These are phyloP conservation scores for Nicotiana sylvestris DNA, from an alignment of 257 asterid species.

Conservation along the genomic window DNA sequence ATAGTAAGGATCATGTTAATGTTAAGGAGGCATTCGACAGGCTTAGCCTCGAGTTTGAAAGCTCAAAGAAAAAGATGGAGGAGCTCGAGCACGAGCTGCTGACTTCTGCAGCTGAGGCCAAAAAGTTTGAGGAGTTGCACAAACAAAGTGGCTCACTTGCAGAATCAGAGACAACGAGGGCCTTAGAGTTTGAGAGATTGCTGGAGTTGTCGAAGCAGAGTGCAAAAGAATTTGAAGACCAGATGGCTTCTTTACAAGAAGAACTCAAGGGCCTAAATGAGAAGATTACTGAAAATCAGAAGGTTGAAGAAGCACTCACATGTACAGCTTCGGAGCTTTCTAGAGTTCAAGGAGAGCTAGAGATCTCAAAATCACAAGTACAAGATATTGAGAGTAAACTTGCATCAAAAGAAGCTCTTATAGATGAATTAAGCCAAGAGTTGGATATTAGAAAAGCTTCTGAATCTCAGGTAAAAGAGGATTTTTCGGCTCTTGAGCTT, in stretches of 20 bases:
- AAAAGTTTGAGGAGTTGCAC: constrained; percentile 71
- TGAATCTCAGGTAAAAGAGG: constrained; percentile 52
- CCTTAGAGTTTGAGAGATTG: constrained; percentile 58
- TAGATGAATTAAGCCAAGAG: constrained; percentile 48
- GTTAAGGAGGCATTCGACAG: constrained; percentile 58
- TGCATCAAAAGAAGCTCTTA: constrained; percentile 57
- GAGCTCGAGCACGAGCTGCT: constrained; percentile 56
- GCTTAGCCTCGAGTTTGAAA: constrained; percentile 58
- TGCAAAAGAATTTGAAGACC: constrained; percentile 58
- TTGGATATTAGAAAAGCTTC: constrained; percentile 49
- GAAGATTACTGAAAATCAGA: constrained; percentile 53
- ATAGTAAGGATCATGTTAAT: constrained; percentile 44
- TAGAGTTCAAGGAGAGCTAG: constrained; percentile 52
- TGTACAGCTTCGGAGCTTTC: constrained; percentile 50
- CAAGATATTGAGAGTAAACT: constrained; percentile 55
- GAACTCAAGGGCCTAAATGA: constrained; percentile 52
- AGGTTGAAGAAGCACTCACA: constrained; percentile 62
- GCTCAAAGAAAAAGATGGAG: constrained; percentile 58
- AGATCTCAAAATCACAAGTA: constrained; percentile 56
- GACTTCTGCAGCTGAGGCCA: constrained; percentile 47
- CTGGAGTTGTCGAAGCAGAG: constrained; percentile 59
- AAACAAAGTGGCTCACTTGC: constrained; percentile 62
- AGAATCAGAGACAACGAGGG: constrained; percentile 64
- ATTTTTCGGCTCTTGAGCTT: constrained; percentile 47
- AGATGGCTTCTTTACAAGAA: constrained; percentile 46